A percentile compares a stretch with the other conserved stretches of the same genome.
These are phyloP conservation scores for Angomonas ambiguus DNA, from an alignment of 208 protist genomes.

Conservation along the genomic window DNA sequence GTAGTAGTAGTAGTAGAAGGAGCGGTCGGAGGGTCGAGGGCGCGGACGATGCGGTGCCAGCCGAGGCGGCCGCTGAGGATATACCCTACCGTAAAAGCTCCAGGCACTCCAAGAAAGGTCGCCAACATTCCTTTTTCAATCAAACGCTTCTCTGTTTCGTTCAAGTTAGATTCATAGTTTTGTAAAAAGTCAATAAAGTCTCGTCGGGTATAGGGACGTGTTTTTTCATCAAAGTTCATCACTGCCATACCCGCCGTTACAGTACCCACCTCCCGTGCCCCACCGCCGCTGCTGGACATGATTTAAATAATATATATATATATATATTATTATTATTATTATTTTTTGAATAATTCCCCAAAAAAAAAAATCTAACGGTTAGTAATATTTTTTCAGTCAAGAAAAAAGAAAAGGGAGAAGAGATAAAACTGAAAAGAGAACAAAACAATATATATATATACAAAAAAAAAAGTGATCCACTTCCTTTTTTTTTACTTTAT, in stretches of 20 bases:
- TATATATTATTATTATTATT: no score
- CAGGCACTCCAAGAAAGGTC: constrained; percentile 62
- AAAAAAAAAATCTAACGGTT: background rate
- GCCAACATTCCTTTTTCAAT: constrained; percentile 62
- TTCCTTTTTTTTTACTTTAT: background rate
- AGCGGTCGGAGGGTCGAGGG: constrained; percentile 28
- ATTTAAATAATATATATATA: background rate
- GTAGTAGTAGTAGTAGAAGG: background rate
- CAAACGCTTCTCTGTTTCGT: constrained; percentile 52
- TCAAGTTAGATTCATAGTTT: constrained; percentile 72
- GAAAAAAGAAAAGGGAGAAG: constrained; percentile 10
- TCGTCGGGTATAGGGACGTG: constrained; percentile 73
- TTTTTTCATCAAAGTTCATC: constrained; percentile 83
- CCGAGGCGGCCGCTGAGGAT: constrained; percentile 45
- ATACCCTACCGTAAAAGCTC: constrained; percentile 50
- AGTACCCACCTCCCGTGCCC: constrained; percentile 72
- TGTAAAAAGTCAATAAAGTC: constrained; percentile 69
- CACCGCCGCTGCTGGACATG: constrained; percentile 47
- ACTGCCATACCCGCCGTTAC: constrained; percentile 83
- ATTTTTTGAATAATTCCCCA: no score
- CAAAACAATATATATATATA: background rate
- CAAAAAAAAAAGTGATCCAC: background rate
- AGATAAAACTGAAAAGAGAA: background rate
- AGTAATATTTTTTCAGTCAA: constrained; percentile 1
- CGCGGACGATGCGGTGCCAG: constrained; percentile 63